Percentiles rank a stretch among this genome's conserved stretches.
phyloP scores from a whole-genome alignment of 768 basidiomycete species.

The Neoboletus magnificus region DNA sequence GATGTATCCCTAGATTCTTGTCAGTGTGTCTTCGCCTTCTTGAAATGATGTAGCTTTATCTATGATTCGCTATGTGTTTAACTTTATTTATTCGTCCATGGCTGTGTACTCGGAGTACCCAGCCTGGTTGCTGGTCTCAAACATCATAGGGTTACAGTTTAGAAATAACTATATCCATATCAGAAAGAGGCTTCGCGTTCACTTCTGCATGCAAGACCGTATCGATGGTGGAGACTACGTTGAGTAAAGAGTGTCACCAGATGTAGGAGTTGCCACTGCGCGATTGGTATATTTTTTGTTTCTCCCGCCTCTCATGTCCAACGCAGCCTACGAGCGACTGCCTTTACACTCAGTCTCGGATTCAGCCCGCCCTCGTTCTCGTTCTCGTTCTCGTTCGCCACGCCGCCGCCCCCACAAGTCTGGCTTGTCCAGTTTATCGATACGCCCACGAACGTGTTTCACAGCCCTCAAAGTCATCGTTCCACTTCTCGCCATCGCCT shows the following conservation, averaged over 20 bases:
- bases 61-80: background rate
- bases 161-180: background rate
- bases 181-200: background rate
- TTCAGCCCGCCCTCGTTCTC: slow-evolving; percentile 21
- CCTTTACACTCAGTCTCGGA: slow-evolving; percentile 46
- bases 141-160: background rate
- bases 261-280: background rate
- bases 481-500: slow-evolving; percentile 34
- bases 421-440: slow-evolving; percentile 16
- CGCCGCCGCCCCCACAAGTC: slow-evolving; percentile 27
- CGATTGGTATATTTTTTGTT: background rate
- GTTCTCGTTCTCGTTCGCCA: slow-evolving; percentile 25
- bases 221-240: background rate
- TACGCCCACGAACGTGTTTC: slow-evolving; percentile 38
- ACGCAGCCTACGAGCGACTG: slow-evolving; percentile 45
- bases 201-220: background rate
- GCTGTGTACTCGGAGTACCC: background rate
- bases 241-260: too few relatives aligned
- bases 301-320: slow-evolving; percentile 31
- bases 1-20: background rate
- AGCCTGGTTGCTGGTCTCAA: background rate
- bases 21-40: too few relatives aligned
- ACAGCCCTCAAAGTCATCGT: slow-evolving; percentile 44
- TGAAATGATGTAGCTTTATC: slow-evolving; percentile 8
- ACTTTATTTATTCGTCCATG: background rate